phyloP scores from a whole-genome alignment of 176 grass and related monocot species.

The Oryza glaberrima region DNA sequence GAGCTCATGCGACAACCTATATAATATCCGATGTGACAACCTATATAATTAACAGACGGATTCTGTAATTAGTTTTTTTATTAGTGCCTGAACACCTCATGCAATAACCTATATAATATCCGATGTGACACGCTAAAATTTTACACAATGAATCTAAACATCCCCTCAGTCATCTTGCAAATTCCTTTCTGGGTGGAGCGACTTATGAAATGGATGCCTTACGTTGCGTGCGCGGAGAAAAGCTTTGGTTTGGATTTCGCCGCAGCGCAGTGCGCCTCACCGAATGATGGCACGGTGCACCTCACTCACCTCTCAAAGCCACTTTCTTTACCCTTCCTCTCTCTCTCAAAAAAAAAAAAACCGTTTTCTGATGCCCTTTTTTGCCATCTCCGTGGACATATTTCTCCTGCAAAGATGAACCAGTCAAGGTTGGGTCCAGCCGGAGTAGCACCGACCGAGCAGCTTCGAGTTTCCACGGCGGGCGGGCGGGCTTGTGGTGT shows the following conservation, averaged over 20 bases:
- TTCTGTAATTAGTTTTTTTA: too few species aligned
- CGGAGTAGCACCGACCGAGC: neutral
- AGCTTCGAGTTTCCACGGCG: neutral
- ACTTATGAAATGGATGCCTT: too few species aligned
- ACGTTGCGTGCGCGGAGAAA: neutral
- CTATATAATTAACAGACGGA: too few species aligned
- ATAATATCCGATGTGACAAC: too few species aligned
- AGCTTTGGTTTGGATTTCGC: neutral
- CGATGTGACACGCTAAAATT: too few species aligned
- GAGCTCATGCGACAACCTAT: too few species aligned
- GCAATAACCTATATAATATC: too few species aligned
- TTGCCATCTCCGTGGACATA: neutral
- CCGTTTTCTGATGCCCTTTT: neutral
- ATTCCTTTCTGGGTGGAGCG: too few species aligned
- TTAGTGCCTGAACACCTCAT: too few species aligned
- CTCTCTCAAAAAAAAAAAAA: neutral
- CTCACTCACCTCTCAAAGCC: neutral
- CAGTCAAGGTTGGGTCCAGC: neutral
- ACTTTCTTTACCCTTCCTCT: neutral
- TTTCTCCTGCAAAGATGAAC: neutral
- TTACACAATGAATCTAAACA: too few species aligned
- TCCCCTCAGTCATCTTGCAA: too few species aligned
- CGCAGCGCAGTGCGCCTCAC: constrained; percentile 13
- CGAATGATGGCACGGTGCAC: neutral
- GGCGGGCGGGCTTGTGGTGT: neutral